Evolutionary conservation across 305 asterid species (phyloP).

Genomic region (Fraxinus greggii): DNA sequence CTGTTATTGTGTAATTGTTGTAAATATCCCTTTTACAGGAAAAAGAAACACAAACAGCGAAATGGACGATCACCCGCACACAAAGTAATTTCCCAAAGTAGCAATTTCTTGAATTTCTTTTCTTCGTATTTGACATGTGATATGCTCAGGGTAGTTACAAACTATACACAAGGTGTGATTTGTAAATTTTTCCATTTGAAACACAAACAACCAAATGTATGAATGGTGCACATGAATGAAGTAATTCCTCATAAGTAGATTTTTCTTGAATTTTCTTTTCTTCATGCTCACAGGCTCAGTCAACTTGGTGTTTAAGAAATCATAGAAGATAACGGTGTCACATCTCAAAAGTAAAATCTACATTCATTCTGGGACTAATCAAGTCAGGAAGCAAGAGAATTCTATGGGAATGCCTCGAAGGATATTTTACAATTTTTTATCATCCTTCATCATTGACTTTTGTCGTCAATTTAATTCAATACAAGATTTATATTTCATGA

Average conservation of each 20-base stretch:
- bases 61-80: background rate
- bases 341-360: background rate
- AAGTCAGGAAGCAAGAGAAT: background rate
- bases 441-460: background rate
- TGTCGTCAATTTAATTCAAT: constrained; percentile 1
- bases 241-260: background rate
- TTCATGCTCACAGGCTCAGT: background rate
- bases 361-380: background rate
- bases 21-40: background rate
- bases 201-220: background rate
- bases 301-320: background rate
- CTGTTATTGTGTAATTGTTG: background rate
- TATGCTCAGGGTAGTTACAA: background rate
- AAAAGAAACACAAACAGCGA: background rate
- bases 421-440: background rate
- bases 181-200: background rate
- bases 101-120: background rate
- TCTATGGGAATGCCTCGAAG: background rate
- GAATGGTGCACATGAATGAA: background rate
- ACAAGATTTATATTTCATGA: background rate
- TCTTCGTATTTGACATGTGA: background rate
- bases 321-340: background rate
- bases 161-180: background rate
- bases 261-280: background rate
- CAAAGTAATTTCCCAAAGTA: background rate